Conservation (phyloP, 805 yeast species). For the Candida incommunis region DNA sequence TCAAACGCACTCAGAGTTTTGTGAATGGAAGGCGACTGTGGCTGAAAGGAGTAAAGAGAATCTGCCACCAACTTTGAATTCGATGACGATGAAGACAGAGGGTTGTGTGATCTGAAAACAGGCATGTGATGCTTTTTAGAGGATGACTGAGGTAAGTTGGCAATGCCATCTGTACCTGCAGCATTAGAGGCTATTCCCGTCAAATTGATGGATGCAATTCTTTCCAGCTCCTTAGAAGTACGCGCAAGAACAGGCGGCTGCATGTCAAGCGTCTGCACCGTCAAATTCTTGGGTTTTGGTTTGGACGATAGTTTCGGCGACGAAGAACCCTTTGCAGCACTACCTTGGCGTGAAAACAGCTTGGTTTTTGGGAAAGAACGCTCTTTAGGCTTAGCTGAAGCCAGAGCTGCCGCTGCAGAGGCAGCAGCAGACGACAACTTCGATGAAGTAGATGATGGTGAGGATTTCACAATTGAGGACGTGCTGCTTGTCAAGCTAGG, state of each 20-base stretch:
- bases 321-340: conserved; percentile 13
- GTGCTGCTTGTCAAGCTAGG: too few species aligned
- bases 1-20: conserved; percentile 17
- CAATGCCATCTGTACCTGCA: not conserved
- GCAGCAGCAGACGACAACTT: conserved; percentile 18
- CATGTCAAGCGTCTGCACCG: conserved; percentile 16
- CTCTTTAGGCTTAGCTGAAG: conserved; percentile 14
- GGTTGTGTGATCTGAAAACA: conserved; percentile 24
- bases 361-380: conserved; percentile 18
- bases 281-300: conserved; percentile 11
- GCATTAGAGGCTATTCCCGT: not conserved
- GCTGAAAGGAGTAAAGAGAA: conserved; percentile 26
- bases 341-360: conserved; percentile 21
- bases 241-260: conserved; percentile 18
- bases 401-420: conserved; percentile 19
- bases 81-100: conserved; percentile 28
- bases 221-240: conserved; percentile 22
- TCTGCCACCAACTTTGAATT: conserved; percentile 28
- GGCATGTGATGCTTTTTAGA: conserved; percentile 22
- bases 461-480: too few species aligned
- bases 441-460: conserved; percentile 12
- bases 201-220: conserved; percentile 22
- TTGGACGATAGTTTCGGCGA: conserved; percentile 16
- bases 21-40: conserved; percentile 22
- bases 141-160: too few species aligned